These are phyloP conservation scores for Pichia sp. DNA, from an alignment of 1,139 yeast species.

Conservation along the genomic window DNA sequence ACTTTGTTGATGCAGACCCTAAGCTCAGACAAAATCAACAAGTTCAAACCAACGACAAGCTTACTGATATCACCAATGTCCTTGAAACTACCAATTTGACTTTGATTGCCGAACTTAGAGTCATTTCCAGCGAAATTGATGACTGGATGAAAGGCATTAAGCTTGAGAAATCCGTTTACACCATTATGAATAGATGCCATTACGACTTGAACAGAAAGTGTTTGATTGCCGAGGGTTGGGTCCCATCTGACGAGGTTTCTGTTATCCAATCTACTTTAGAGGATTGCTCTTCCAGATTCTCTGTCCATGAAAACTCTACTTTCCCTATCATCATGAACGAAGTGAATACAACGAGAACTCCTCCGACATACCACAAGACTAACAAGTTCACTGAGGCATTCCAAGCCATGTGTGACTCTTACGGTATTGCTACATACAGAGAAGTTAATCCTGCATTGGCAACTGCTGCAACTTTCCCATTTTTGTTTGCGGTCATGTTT, in stretches of 20 bases:
- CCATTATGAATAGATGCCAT: constrained; percentile 59
- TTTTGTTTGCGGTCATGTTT: constrained; percentile 84
- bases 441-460: constrained; percentile 80
- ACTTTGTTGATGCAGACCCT: constrained; percentile 39
- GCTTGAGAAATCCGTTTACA: constrained; percentile 64
- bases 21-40: constrained; percentile 50
- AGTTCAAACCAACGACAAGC: constrained; percentile 40
- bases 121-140: constrained; percentile 57
- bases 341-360: constrained; percentile 58
- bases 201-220: constrained; percentile 59
- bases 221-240: constrained; percentile 75
- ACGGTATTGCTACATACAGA: constrained; percentile 69
- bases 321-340: constrained; percentile 62
- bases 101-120: constrained; percentile 59
- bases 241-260: constrained; percentile 52
- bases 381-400: constrained; percentile 72
- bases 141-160: constrained; percentile 64
- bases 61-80: constrained; percentile 54
- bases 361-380: constrained; percentile 74
- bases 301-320: constrained; percentile 25
- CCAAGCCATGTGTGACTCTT: constrained; percentile 73
- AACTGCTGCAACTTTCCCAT: constrained; percentile 74
- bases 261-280: constrained; percentile 29
- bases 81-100: constrained; percentile 51
- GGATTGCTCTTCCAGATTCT: constrained; percentile 21